Evolutionary conservation across 2,329 filamentous ascomycete genomes (phyloP).

Genomic region (Hymenoscyphus infarciens): DNA sequence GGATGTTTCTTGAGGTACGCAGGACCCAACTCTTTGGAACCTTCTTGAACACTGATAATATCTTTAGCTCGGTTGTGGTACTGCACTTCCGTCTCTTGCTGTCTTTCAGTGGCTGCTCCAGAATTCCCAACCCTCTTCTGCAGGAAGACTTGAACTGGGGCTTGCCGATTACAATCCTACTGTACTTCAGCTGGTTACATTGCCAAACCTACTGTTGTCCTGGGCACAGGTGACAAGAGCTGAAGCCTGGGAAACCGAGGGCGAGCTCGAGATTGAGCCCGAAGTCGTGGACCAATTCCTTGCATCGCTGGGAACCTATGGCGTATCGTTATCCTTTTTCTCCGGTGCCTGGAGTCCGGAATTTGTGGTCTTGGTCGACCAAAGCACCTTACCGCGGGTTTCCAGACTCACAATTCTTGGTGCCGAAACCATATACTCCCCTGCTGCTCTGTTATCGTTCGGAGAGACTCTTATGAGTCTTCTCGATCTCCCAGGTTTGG

Average conservation of each 20-base stretch:
- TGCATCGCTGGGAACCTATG: conserved; percentile 44
- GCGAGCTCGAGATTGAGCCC: conserved; percentile 33
- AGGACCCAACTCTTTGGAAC: background rate
- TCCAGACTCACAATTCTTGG: conserved; percentile 55
- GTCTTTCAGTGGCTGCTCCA: conserved; percentile 59
- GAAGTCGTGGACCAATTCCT: conserved; percentile 58
- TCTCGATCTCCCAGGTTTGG: conserved; percentile 40
- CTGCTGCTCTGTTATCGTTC: conserved; percentile 65
- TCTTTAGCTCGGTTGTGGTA: conserved; percentile 70
- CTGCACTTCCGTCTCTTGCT: conserved; percentile 68
- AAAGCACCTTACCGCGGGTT: conserved; percentile 28
- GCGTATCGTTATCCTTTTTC: conserved; percentile 61
- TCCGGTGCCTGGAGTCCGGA: conserved; percentile 71
- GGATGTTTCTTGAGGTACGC: conserved; percentile 33
- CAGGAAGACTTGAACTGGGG: conserved; percentile 50
- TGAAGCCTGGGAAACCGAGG: conserved; percentile 30
- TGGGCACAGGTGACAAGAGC: conserved; percentile 44
- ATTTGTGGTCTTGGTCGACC: conserved; percentile 55
- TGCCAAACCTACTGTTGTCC: conserved; percentile 72
- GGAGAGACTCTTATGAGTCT: conserved; percentile 61
- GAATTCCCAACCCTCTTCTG: conserved; percentile 20
- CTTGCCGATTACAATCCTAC: conserved; percentile 78
- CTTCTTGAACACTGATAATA: conserved; percentile 14
- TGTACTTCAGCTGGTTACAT: conserved; percentile 72
- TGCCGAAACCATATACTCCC: conserved; percentile 81